Conservation (phyloP, 1,139 yeast species). For the Zygoascus meyerae region DNA sequence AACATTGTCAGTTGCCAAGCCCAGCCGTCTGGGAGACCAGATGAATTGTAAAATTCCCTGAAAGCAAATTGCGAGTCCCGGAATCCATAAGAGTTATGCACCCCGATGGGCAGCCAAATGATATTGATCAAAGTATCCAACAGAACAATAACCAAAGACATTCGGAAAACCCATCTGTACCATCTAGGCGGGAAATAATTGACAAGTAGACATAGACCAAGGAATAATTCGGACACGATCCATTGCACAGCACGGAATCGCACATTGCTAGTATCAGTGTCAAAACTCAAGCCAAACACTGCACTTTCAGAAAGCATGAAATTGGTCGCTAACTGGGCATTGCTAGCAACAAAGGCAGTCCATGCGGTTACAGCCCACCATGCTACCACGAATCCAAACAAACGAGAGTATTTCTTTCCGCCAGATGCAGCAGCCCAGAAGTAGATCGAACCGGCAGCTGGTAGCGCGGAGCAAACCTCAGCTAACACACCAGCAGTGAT, state of each 20-base stretch:
- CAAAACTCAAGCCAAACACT: constrained; percentile 21
- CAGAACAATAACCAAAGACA: constrained; percentile 19
- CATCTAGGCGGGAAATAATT: constrained; percentile 23
- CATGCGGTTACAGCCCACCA: constrained; percentile 29
- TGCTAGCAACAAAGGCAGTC: constrained; percentile 26
- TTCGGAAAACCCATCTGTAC: constrained; percentile 23
- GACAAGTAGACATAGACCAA: constrained; percentile 19
- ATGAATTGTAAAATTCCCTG: constrained; percentile 51
- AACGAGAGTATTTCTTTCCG: constrained; percentile 23
- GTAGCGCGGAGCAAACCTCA: constrained; percentile 27
- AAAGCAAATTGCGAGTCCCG: constrained; percentile 57
- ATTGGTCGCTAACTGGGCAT: constrained; percentile 23
- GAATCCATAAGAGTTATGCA: constrained; percentile 26
- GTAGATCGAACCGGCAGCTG: constrained; percentile 29
- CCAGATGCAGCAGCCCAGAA: constrained; percentile 29
- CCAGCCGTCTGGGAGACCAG: constrained; percentile 43
- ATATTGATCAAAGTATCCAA: constrained; percentile 25
- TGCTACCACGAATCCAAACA: constrained; percentile 27
- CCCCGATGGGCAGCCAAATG: constrained; percentile 29
- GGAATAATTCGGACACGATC: constrained; percentile 23
- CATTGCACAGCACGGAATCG: constrained; percentile 27
- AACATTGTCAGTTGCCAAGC: constrained; percentile 26
- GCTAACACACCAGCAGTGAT: constrained; percentile 27
- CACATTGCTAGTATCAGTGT: constrained; percentile 20
- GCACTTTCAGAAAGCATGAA: constrained; percentile 24